These are phyloP conservation scores for Carex pumila DNA, from an alignment of 176 grass and related monocot species.

Conservation along the genomic window DNA sequence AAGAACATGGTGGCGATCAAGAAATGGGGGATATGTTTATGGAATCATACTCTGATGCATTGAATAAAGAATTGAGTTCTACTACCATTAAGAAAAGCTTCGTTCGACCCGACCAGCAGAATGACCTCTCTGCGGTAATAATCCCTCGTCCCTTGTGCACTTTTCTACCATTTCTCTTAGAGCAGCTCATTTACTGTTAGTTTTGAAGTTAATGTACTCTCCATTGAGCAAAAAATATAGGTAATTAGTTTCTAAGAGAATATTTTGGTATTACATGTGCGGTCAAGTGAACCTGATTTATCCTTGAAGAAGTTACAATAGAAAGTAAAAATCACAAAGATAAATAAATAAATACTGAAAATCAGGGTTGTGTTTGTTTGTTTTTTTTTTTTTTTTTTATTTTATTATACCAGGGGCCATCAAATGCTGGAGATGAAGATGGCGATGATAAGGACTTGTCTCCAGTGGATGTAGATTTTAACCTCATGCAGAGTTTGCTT, in stretches of 20 bases:
- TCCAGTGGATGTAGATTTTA: constrained; percentile 85
- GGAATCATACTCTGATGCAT: constrained; percentile 79
- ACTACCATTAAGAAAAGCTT: constrained; percentile 81
- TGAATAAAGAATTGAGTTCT: constrained; percentile 73
- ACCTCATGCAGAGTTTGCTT: constrained; percentile 82
- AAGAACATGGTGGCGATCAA: constrained; percentile 43
- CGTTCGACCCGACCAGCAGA: constrained; percentile 29
- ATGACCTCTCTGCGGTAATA: constrained; percentile 44
- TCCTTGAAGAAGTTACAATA: not conserved
- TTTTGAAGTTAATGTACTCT: not conserved
- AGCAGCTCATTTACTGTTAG: not conserved
- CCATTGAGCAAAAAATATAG: not conserved
- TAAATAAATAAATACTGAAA: not conserved
- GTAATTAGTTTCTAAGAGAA: not conserved
- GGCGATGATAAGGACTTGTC: constrained; percentile 45
- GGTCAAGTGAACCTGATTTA: not conserved
- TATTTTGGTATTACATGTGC: not conserved
- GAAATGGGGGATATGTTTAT: constrained; percentile 51
- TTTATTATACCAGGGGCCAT: constrained; percentile 41
- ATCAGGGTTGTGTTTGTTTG: not conserved
- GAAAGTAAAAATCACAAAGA: not conserved
- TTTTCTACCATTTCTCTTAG: not conserved
- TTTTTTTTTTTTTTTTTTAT: not conserved
- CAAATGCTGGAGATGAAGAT: constrained; percentile 31
- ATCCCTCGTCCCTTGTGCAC: not conserved